phyloP scores from a whole-genome alignment of 225 moss, liverwort and hornwort genomes.

The Bryum argenteum region DNA sequence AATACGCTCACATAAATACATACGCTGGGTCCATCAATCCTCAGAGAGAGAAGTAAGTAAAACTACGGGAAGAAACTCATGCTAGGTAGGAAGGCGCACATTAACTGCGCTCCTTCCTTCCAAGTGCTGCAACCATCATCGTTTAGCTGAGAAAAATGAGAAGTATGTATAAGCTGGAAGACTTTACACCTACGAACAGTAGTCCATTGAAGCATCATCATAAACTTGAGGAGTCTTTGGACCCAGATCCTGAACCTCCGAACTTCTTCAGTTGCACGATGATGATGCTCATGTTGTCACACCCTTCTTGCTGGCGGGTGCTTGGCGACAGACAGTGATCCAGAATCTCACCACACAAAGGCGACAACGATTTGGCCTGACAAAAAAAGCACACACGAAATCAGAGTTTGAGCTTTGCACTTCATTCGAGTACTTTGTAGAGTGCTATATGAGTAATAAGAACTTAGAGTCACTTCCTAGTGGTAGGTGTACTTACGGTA shows the following conservation, averaged over 20 bases:
- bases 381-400: constrained; percentile 16
- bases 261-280: constrained; percentile 48
- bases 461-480: background rate
- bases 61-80: constrained; percentile 14
- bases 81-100: constrained; percentile 10
- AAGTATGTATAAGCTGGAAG: constrained; percentile 33
- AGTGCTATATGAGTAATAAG: background rate
- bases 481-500: constrained; percentile 31
- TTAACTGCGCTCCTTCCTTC: constrained; percentile 21
- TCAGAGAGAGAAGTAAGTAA: constrained; percentile 34
- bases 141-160: constrained; percentile 22
- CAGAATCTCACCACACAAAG: constrained; percentile 53
- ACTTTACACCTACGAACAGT: constrained; percentile 28
- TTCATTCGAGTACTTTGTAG: background rate
- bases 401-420: background rate
- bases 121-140: constrained; percentile 26
- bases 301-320: constrained; percentile 58
- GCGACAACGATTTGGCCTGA: constrained; percentile 47
- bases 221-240: constrained; percentile 42
- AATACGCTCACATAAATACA: too few species aligned
- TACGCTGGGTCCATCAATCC: constrained; percentile 18
- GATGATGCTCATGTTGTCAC: constrained; percentile 69
- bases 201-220: constrained; percentile 27
- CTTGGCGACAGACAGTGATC: constrained; percentile 55
- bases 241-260: constrained; percentile 36